These are phyloP conservation scores for Neospermospora avenae DNA, from an alignment of 2,329 filamentous ascomycete species.

Conservation along the genomic window DNA sequence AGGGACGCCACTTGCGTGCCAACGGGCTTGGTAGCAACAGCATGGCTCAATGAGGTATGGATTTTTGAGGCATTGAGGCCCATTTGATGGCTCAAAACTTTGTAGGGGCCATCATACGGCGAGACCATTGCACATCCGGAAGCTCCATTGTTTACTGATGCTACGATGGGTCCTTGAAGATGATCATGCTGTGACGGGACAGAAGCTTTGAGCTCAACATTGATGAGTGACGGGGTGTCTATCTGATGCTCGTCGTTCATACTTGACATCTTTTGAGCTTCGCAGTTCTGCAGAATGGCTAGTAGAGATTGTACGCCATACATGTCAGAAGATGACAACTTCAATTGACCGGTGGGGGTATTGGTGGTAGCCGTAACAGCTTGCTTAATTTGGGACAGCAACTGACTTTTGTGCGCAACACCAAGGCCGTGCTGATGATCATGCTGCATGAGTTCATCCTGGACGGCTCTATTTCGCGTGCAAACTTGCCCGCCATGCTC, in stretches of 20 bases:
- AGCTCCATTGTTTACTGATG: too few relatives aligned
- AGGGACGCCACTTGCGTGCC: background rate
- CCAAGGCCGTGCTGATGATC: background rate
- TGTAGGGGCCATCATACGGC: background rate
- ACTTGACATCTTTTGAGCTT: background rate
- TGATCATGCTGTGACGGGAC: too few relatives aligned
- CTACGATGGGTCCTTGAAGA: too few relatives aligned
- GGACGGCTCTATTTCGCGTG: background rate
- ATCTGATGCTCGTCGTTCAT: background rate
- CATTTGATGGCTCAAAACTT: background rate
- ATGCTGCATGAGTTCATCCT: background rate
- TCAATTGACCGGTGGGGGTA: background rate
- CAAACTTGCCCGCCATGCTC: background rate
- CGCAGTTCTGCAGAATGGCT: background rate
- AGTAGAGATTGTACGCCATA: background rate
- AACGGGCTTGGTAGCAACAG: background rate
- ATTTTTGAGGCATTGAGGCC: background rate
- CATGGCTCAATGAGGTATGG: background rate
- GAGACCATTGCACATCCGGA: too few relatives aligned
- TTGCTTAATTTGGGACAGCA: background rate
- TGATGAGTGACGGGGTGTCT: too few relatives aligned
- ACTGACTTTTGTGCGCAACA: background rate
- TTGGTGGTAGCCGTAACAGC: background rate
- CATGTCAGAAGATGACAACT: background rate
- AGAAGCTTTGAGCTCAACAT: too few relatives aligned